Base-by-base conservation (phyloP, 75 land plant species). In the Pinus taeda region DNA sequence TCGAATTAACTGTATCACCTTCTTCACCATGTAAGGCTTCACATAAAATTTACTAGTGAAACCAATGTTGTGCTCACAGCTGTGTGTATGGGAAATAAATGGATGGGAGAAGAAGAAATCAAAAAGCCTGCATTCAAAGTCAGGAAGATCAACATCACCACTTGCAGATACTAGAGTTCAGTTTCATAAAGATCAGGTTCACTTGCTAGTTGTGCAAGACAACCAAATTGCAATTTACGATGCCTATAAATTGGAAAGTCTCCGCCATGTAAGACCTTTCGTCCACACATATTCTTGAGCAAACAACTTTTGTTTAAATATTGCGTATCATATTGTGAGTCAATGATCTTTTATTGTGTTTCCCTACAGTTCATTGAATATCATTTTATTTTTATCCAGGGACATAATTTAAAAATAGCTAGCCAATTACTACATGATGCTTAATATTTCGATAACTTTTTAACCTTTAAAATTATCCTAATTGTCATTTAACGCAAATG, bases 61-160 rank as follows among this genome's bases (percentile, higher is more conserved):
- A 66, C 37, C n/a, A 6, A 66, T 66, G 20, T 37, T 66, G 21
- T 66, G 71, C 76, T 71, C 74, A 73, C 81, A 93, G 95, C 84
- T 93, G 18, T 93, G 87, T 71, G 64, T 87, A 18, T 93, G 95
- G 95, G 83, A 73, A 78, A 87, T 81, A 9, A 91, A 93, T 49
- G 72, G 77, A 55, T 93, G 93, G 95, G 95, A 90, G 74, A 93
- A 93, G 70, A 75, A 78, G 80, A 90, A 81, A 56, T 79, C 84
- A 6, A 80, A 83, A 12, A 0, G 70, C 15, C 79, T 93, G 12
- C 88, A 82, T 78, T 22, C 83, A 29, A 90, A 90, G 29, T 67
- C 83, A 77, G 92, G 92, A 56, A 81, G 74, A 81, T 30, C 80
- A 8, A 67, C 86, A 57, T 45, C 33, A 58, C 12, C 81, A 20